Evolutionary conservation across 441 rosid species (phyloP).

Genomic region (Erodium chrysanthum): DNA sequence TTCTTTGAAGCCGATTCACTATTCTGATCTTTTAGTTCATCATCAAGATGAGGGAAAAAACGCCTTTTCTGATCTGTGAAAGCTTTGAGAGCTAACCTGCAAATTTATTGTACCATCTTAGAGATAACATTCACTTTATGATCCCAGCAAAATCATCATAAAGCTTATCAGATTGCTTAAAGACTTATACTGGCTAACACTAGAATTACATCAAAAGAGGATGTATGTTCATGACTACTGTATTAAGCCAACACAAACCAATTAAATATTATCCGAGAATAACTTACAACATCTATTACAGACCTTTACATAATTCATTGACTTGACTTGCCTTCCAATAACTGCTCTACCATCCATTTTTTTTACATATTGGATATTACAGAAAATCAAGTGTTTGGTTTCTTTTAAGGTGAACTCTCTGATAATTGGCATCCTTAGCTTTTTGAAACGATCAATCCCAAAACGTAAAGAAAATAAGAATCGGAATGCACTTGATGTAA

Average conservation of each 20-base stretch:
- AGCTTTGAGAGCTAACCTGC: conserved; percentile 81
- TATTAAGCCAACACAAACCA: too few species aligned
- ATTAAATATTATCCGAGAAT: background rate
- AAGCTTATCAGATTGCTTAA: background rate
- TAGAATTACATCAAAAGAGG: background rate
- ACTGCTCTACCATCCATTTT: background rate
- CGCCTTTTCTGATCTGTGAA: conserved; percentile 77
- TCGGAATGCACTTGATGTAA: background rate
- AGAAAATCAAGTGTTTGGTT: background rate
- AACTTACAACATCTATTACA: background rate
- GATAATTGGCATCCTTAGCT: background rate
- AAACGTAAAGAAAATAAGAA: background rate
- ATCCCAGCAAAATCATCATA: background rate
- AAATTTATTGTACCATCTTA: background rate
- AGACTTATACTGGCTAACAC: background rate
- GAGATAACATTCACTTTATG: background rate
- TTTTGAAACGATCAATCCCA: background rate
- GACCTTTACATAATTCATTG: too few species aligned
- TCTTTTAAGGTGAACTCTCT: background rate
- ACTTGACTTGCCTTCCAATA: background rate
- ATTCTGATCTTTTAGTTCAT: conserved; percentile 31
- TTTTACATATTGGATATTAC: too few species aligned
- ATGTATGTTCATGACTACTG: too few species aligned
- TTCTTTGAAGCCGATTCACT: conserved; percentile 43
- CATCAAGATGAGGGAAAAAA: conserved; percentile 68